Evolutionary conservation across 2,329 filamentous ascomycete species (phyloP), one percentile per base, ranked within the genome.

Genomic region (Aureobasidium melanogenum): DNA sequence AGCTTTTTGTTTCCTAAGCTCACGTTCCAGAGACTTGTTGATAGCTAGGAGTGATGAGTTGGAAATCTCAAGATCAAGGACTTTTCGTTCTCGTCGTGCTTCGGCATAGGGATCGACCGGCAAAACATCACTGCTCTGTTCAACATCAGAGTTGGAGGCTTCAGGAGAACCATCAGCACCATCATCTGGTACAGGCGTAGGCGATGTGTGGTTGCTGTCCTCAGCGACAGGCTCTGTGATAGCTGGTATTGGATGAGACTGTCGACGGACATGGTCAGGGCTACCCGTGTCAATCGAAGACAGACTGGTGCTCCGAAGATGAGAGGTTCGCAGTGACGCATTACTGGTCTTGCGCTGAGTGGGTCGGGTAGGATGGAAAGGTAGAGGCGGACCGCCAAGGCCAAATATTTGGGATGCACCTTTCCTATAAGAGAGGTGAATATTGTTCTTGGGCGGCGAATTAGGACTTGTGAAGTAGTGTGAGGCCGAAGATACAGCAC

Each of bases 1-100:
- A 0, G 88, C 84, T 39, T 89, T 93, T 69, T 97, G 93, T 71
- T 96, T 96, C 28, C 91, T 85, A 68, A 99, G 82, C 71, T 97
- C 91, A 26, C 91, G 84, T 75, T 99, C 94, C 0, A 99, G 77
- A 0, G 91, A 94, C 58, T 92, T 83, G 71, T 99, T 99, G 75
- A 99, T 97, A 43, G 94, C 94, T 61, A 96, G 84, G 3, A 99
- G 81, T 1, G 92, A 97, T 1, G 91, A 94, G 70, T 99, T 99
- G 60, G 89, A 96, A 65, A 99, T 99, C 72, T 99, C 91, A 6
- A 99, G 79, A 72, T 99, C 94, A 66, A 97, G 84, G 0, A 99
- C 92, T 76, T 97, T 99, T 64, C 94, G 85, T 74, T 97, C 94
- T 38, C 91, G 84, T 32, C 94, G 84, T 15, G 94, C 94, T 71